These are phyloP conservation scores for Crithidia thermophila DNA, from an alignment of 208 protist genomes.

Conservation along the genomic window DNA sequence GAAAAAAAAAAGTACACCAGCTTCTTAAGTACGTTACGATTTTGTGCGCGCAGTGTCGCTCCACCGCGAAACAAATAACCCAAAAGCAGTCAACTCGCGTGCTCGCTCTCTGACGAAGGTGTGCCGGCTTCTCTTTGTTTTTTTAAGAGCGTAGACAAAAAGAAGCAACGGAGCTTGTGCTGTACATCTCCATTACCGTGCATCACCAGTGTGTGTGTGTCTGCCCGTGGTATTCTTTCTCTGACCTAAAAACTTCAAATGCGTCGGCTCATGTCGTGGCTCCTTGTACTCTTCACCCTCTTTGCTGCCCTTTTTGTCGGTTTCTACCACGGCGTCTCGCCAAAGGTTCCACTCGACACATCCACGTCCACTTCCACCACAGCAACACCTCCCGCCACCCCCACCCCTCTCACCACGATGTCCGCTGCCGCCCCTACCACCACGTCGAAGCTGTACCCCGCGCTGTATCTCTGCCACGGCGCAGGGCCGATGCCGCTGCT, in stretches of 20 bases:
- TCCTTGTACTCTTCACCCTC: constrained; percentile 9
- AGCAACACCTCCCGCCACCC: background rate
- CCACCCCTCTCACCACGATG: background rate
- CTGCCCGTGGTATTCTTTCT: too few species aligned
- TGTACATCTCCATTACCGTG: too few species aligned
- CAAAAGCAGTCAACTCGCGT: too few species aligned
- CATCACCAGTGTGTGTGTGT: too few species aligned
- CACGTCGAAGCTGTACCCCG: constrained; percentile 40
- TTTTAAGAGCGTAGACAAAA: too few species aligned
- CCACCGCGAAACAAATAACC: too few species aligned
- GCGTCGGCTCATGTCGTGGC: constrained; percentile 3
- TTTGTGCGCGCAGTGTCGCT: too few species aligned
- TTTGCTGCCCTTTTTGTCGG: constrained; percentile 5
- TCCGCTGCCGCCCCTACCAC: background rate
- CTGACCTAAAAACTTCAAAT: background rate
- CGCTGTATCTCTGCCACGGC: constrained; percentile 70
- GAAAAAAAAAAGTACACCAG: too few species aligned
- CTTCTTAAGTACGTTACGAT: too few species aligned
- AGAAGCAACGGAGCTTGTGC: too few species aligned
- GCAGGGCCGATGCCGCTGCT: constrained; percentile 73
- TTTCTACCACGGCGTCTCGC: background rate
- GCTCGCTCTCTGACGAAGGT: too few species aligned
- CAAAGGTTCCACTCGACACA: background rate
- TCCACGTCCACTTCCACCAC: background rate
- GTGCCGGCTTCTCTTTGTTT: too few species aligned